Evolutionary conservation across 148 eudicot genomes (phyloP).

Genomic region (Drosera capensis): DNA sequence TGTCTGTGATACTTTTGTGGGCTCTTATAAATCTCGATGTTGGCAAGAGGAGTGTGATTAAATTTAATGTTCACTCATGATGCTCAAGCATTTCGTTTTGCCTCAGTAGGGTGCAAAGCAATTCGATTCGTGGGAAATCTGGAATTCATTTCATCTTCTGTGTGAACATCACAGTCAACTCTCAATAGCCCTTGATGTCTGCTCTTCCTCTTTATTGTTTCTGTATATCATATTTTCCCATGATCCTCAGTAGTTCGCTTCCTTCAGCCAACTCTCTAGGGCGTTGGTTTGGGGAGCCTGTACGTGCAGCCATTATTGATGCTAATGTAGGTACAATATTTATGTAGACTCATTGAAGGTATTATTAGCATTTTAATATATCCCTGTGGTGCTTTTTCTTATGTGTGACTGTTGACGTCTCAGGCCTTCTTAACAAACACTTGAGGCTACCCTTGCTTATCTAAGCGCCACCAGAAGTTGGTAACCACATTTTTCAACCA

Average conservation of each 20-base stretch:
- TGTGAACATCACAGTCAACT: conserved; percentile 90
- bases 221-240: not conserved
- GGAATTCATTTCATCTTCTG: conserved; percentile 81
- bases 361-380: too few relatives aligned
- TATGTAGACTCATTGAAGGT: not conserved
- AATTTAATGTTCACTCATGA: not conserved
- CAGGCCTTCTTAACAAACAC: conserved; percentile 89
- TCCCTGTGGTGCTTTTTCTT: too few relatives aligned
- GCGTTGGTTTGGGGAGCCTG: conserved; percentile 98
- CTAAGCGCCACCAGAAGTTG: conserved; percentile 82
- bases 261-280: conserved; percentile 72
- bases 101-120: conserved; percentile 33
- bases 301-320: conserved; percentile 63
- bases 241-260: conserved; percentile 45
- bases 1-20: not conserved
- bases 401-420: conserved; percentile 10
- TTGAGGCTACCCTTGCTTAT: conserved; percentile 84
- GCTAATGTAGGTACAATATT: conserved; percentile 31
- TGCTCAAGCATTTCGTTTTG: conserved; percentile 1
- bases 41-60: not conserved
- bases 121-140: conserved; percentile 83
- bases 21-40: not conserved
- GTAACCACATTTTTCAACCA: conserved; percentile 50
- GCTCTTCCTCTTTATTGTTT: not conserved
- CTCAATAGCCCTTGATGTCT: conserved; percentile 75